A percentile compares a stretch with the other conserved stretches of the same genome.
These are phyloP conservation scores for Daldinia vernicosa DNA, from an alignment of 495 filamentous ascomycete genomes.

Conservation along the genomic window DNA sequence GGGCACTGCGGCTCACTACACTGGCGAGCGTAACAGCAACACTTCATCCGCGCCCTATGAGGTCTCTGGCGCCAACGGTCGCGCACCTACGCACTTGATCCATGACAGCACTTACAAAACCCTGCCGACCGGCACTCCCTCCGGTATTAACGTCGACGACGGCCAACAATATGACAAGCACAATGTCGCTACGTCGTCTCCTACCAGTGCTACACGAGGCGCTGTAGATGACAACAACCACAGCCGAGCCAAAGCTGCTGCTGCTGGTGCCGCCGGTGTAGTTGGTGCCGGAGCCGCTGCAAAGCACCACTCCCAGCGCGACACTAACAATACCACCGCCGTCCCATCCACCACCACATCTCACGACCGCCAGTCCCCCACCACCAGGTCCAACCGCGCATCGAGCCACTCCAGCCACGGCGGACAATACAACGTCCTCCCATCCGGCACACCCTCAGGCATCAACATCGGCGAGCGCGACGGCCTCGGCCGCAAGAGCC, in stretches of 20 bases:
- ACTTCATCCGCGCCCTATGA: neutral
- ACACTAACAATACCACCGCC: neutral
- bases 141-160: constrained; percentile 36
- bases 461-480: constrained; percentile 29
- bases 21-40: neutral
- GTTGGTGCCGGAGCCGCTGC: constrained; percentile 20
- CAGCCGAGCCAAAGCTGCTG: constrained; percentile 12
- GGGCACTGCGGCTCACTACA: constrained; percentile 10
- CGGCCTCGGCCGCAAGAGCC: neutral
- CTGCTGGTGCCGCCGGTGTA: constrained; percentile 18
- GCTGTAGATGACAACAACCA: constrained; percentile 6
- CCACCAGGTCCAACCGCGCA: constrained; percentile 1
- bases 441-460: constrained; percentile 46
- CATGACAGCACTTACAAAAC: constrained; percentile 31
- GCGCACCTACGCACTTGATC: neutral
- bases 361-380: neutral
- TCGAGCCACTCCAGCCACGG: constrained; percentile 34
- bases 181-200: neutral
- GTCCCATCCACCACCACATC: neutral
- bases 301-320: constrained; percentile 4
- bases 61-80: neutral
- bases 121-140: constrained; percentile 41
- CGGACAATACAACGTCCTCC: constrained; percentile 44
- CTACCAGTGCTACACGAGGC: neutral
- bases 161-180: neutral